Evolutionary conservation across 345 rosid genomes (phyloP).

Genomic region (Eutrema japonicum): DNA sequence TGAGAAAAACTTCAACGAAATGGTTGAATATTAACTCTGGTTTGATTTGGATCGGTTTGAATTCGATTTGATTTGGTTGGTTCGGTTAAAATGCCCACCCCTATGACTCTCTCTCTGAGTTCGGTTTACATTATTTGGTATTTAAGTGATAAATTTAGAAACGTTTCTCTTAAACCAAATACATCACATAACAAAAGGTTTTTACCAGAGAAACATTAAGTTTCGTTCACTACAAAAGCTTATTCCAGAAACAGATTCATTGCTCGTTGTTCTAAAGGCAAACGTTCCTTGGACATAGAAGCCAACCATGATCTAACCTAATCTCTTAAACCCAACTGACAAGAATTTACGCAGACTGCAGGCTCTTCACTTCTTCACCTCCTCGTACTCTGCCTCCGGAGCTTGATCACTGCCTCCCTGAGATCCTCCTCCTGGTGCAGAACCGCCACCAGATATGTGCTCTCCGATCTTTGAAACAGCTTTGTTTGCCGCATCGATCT

Average conservation of each 20-base stretch:
- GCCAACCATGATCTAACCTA: slow-evolving; percentile 31
- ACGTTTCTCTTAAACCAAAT: background rate
- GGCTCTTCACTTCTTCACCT: slow-evolving; percentile 60
- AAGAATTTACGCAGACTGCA: slow-evolving; percentile 1
- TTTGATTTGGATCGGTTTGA: too few species aligned
- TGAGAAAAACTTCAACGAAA: too few species aligned
- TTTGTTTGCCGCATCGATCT: slow-evolving; percentile 78
- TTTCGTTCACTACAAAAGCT: slow-evolving; percentile 27
- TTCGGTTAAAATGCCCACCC: too few species aligned
- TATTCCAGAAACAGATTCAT: slow-evolving; percentile 27
- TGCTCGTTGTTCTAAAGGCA: slow-evolving; percentile 16
- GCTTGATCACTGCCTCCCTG: slow-evolving; percentile 78
- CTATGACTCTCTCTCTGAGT: too few species aligned
- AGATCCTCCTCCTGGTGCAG: slow-evolving; percentile 63
- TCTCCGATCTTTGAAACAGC: slow-evolving; percentile 89
- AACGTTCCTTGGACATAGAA: slow-evolving; percentile 17
- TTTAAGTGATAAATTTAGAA: background rate
- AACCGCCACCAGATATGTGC: slow-evolving; percentile 70
- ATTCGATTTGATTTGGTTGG: too few species aligned
- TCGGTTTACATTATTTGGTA: background rate
- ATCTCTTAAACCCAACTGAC: slow-evolving; percentile 29
- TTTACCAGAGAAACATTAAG: slow-evolving; percentile 5
- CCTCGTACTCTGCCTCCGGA: slow-evolving; percentile 86
- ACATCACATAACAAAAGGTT: slow-evolving; percentile 17
- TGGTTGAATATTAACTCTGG: too few species aligned